Conservation (phyloP, 2,329 filamentous ascomycete species). For the Epichloe uncinata region DNA sequence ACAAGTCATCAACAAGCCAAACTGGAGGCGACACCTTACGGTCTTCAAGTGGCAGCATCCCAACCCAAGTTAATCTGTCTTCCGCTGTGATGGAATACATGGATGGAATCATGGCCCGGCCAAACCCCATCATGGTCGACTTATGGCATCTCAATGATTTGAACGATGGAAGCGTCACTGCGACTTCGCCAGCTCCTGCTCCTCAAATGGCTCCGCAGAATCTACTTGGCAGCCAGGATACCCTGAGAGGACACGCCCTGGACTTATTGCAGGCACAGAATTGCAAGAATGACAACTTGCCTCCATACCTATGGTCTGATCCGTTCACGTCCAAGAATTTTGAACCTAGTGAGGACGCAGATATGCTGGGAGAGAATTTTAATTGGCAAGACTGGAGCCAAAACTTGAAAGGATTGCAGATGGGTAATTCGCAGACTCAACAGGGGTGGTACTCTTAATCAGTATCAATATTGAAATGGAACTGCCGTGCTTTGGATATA, state of each 20-base stretch:
- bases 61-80: slow-evolving; percentile 15
- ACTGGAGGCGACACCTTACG: slow-evolving; percentile 7
- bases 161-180: background rate
- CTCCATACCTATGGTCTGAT: slow-evolving; percentile 30
- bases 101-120: slow-evolving; percentile 24
- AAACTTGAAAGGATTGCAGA: slow-evolving; percentile 26
- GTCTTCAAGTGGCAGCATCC: slow-evolving; percentile 7
- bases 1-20: slow-evolving; percentile 1
- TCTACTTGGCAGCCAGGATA: slow-evolving; percentile 4
- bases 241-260: slow-evolving; percentile 11
- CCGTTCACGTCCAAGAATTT: slow-evolving; percentile 18
- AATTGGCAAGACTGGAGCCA: slow-evolving; percentile 38
- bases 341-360: slow-evolving; percentile 19
- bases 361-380: slow-evolving; percentile 29
- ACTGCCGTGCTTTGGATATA: background rate
- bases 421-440: slow-evolving; percentile 14
- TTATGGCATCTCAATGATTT: slow-evolving; percentile 15
- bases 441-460: slow-evolving; percentile 10
- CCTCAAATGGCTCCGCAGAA: background rate
- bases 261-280: slow-evolving; percentile 11
- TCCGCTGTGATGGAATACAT: slow-evolving; percentile 21
- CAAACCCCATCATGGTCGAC: slow-evolving; percentile 22
- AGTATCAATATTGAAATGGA: background rate
- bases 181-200: background rate
- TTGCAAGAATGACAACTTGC: slow-evolving; percentile 21